These are phyloP conservation scores for Plasmodium cynomolgi DNA, from an alignment of 169 alveolate genomes.

Conservation along the genomic window DNA sequence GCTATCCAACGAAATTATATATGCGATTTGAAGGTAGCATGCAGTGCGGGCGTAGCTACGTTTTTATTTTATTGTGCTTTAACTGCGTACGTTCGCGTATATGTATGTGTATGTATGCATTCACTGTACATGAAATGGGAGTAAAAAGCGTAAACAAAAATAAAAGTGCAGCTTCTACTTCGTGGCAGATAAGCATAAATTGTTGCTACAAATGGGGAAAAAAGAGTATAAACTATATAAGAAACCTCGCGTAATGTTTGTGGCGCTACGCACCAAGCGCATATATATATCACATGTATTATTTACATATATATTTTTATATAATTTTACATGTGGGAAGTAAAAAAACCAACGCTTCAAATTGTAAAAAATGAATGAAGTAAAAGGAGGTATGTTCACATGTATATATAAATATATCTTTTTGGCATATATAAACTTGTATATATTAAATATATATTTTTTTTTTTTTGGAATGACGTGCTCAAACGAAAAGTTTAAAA, in stretches of 20 bases:
- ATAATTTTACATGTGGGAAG: neutral
- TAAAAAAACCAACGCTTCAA: neutral
- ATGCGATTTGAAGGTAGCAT: neutral
- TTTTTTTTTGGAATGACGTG: neutral
- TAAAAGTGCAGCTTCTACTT: neutral
- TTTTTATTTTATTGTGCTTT: slow-evolving; percentile 1
- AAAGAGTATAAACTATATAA: slow-evolving; percentile 18
- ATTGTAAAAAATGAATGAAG: neutral
- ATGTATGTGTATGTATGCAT: neutral
- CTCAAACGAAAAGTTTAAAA: neutral
- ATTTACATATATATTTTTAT: neutral
- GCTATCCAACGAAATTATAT: neutral
- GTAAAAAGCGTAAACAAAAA: neutral
- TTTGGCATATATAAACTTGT: neutral
- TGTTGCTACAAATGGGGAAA: slow-evolving; percentile 23
- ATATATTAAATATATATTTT: neutral
- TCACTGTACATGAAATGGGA: neutral
- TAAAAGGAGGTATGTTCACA: neutral
- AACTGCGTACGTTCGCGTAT: neutral
- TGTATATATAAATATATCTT: neutral
- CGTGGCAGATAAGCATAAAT: neutral
- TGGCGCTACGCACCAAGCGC: neutral
- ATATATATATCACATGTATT: neutral
- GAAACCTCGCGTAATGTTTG: slow-evolving; percentile 4
- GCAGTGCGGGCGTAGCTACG: neutral